Base-by-base conservation (phyloP, 306 rosid species). In the Hippophae gyantsensis region DNA sequence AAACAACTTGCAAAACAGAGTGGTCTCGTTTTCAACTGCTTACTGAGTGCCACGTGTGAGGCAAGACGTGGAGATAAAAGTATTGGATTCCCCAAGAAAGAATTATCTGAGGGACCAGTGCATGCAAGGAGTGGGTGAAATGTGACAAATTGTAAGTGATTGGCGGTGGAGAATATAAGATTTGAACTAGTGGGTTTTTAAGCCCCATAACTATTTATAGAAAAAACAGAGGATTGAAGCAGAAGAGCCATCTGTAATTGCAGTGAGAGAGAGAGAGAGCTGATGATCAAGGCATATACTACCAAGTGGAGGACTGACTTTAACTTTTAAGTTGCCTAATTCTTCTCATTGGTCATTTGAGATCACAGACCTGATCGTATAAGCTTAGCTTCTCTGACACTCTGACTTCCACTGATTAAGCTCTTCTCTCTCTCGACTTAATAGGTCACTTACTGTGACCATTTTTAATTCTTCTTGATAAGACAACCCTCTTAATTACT, bases 181-280 rank as follows among this genome's bases (percentile, higher is more conserved):
- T 32, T 32, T 32, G 55, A 27, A 14, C n/a, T 13, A 48, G 42
- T 27, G 54, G 66, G 56, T 14, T 62, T 48, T 61, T 66, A 56
- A 50, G 58, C 66, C 82, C 84, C 88, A 77, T 73, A 69, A 73
- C 81, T 69, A 68, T 72, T 75, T 63, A 64, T 69, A 68, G 42
- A 68, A 52, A 64, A 60, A 43, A 44, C 70, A 60, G 52, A 71
- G 66, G 71, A 65, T 72, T 42, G 51, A 50, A 47, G 57, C 60
- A 56, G 79, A 50, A 63, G 43, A 65, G 62, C 61, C 65, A 59
- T 54, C 62, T 50, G 71, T 58, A 32, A 42, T 49, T 48, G 47
- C 6, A 61, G 12, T 53, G 54, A 42, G 54, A 42, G 23, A 41
- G 47, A 70, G 6, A 60, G 60, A 55, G 38, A 63, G 49, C 52